phyloP scores from a whole-genome alignment of 2,329 filamentous ascomycete species.

The Ascomycota sp. region DNA sequence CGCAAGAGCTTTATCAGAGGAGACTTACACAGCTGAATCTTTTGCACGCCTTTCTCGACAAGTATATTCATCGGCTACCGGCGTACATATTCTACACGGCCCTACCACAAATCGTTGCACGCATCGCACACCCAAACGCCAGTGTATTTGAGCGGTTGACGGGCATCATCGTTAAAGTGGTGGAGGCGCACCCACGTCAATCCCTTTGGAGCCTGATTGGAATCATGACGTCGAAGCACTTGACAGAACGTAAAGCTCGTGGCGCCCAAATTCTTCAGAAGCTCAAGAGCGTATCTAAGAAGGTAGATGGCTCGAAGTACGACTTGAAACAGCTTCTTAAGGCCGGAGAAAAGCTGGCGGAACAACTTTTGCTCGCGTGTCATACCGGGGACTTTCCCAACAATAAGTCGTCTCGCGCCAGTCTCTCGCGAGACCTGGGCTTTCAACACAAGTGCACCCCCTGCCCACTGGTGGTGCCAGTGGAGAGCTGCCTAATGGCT shows the following conservation, averaged over 20 bases:
- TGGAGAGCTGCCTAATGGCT: slow-evolving; percentile 64
- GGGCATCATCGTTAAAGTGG: slow-evolving; percentile 67
- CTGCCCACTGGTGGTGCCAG: slow-evolving; percentile 67
- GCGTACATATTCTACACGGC: slow-evolving; percentile 62
- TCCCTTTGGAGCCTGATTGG: slow-evolving; percentile 79
- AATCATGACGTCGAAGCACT: slow-evolving; percentile 58
- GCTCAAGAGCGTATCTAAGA: slow-evolving; percentile 24
- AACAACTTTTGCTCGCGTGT: slow-evolving; percentile 61
- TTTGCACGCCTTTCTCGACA: slow-evolving; percentile 54
- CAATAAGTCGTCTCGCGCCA: slow-evolving; percentile 45
- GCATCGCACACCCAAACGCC: slow-evolving; percentile 67
- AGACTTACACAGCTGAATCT: slow-evolving; percentile 43
- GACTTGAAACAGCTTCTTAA: slow-evolving; percentile 53
- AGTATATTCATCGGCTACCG: slow-evolving; percentile 51
- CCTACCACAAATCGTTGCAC: slow-evolving; percentile 81
- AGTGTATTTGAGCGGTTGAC: slow-evolving; percentile 58
- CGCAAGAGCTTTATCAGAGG: slow-evolving; percentile 26
- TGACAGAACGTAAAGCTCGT: slow-evolving; percentile 36
- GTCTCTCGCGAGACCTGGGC: slow-evolving; percentile 50
- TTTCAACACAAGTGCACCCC: slow-evolving; percentile 74
- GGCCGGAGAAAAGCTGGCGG: slow-evolving; percentile 61
- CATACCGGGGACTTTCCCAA: slow-evolving; percentile 50
- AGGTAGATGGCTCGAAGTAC: slow-evolving; percentile 24
- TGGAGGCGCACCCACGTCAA: slow-evolving; percentile 69
- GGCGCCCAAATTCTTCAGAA: slow-evolving; percentile 29